These are phyloP conservation scores for Diutina catenulata DNA, from an alignment of 1,139 yeast genomes.

Conservation along the genomic window DNA sequence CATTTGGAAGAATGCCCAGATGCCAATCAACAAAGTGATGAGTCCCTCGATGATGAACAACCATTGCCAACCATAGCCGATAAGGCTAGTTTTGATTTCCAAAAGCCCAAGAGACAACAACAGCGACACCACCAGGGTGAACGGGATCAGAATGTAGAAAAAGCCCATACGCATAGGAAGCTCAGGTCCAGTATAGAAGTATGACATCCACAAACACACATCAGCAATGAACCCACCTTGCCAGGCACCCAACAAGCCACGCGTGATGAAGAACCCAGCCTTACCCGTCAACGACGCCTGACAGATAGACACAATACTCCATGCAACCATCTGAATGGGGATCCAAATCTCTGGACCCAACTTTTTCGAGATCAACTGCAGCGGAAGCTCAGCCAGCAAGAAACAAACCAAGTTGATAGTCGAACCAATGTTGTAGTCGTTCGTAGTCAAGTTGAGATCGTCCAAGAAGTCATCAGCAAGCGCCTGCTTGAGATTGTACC, in stretches of 20 bases:
- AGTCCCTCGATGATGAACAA: constrained; percentile 39
- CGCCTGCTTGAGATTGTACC: constrained; percentile 40
- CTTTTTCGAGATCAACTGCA: constrained; percentile 39
- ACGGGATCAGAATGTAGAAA: constrained; percentile 36
- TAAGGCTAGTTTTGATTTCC: constrained; percentile 14
- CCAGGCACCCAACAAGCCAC: constrained; percentile 36
- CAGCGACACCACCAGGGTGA: constrained; percentile 27
- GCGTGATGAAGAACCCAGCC: constrained; percentile 24
- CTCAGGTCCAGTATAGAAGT: constrained; percentile 42
- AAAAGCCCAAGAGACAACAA: constrained; percentile 35
- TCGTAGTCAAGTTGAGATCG: constrained; percentile 31
- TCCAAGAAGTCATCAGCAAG: constrained; percentile 34
- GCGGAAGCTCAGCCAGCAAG: constrained; percentile 41
- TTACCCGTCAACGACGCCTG: constrained; percentile 29
- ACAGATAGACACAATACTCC: constrained; percentile 39
- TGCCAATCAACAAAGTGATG: constrained; percentile 7
- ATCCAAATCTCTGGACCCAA: constrained; percentile 44
- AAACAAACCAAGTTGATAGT: constrained; percentile 34
- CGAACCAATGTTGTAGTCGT: constrained; percentile 37
- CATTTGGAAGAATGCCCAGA: constrained; percentile 1
- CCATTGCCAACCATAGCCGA: constrained; percentile 32
- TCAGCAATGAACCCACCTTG: constrained; percentile 53
- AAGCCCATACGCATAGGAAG: constrained; percentile 36
- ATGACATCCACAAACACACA: constrained; percentile 41
- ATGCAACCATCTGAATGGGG: constrained; percentile 36